Percentiles rank a stretch among this genome's conserved stretches.
Conservation (phyloP, 2,329 filamentous ascomycete genomes). For the Nemania sp. region DNA sequence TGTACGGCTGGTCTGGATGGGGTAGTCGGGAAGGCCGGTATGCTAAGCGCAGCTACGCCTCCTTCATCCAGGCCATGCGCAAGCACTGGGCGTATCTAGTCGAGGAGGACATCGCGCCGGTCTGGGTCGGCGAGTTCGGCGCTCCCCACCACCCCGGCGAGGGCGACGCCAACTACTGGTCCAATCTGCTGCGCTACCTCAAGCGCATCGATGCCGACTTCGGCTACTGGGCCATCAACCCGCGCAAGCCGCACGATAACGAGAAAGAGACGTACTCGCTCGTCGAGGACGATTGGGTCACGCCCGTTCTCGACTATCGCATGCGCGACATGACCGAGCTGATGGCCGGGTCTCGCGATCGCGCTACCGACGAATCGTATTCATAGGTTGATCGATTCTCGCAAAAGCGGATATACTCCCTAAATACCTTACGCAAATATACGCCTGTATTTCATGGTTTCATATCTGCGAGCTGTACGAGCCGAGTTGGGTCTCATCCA, state of each 20-base stretch:
- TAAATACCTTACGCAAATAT: too few species aligned
- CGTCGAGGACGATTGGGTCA: slow-evolving; percentile 66
- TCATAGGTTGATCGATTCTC: too few species aligned
- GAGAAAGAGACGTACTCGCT: slow-evolving; percentile 63
- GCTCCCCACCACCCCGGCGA: slow-evolving; percentile 55
- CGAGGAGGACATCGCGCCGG: slow-evolving; percentile 57
- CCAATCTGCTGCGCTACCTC: slow-evolving; percentile 62
- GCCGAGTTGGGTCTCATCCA: not conserved
- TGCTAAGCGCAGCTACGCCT: slow-evolving; percentile 60
- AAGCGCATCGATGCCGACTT: slow-evolving; percentile 64
- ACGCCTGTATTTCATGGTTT: too few species aligned
- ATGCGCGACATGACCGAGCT: slow-evolving; percentile 63
- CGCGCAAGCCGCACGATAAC: slow-evolving; percentile 62
- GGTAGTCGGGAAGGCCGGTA: slow-evolving; percentile 63
- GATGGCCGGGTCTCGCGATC: slow-evolving; percentile 41
- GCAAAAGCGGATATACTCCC: not conserved
- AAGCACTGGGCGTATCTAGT: slow-evolving; percentile 69
- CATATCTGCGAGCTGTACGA: not conserved
- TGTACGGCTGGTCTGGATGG: slow-evolving; percentile 73
- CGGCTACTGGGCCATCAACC: slow-evolving; percentile 72
- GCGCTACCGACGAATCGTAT: not conserved
- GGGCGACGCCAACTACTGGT: slow-evolving; percentile 68
- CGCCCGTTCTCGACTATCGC: slow-evolving; percentile 63
- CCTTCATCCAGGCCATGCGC: slow-evolving; percentile 65
- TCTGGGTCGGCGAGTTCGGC: slow-evolving; percentile 72